Percentiles rank a stretch among this genome's conserved stretches.
Conservation (phyloP, 163 green algal genomes). For the Prototheca cutis region DNA sequence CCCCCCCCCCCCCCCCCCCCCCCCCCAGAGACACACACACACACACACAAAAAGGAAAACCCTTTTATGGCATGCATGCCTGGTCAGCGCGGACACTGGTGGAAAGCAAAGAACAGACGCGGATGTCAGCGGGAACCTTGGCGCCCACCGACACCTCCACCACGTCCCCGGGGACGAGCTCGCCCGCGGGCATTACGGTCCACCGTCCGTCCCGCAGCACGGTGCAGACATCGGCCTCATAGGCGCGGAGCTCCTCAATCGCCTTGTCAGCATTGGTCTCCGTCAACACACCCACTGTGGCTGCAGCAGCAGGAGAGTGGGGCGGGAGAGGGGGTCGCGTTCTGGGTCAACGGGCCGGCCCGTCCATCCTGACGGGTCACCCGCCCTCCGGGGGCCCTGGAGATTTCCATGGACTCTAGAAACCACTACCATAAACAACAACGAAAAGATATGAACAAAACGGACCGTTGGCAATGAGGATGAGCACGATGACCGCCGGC, state of each 20-base stretch:
- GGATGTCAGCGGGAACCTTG: slow-evolving; percentile 81
- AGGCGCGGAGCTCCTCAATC: slow-evolving; percentile 91
- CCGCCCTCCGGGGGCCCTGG: neutral
- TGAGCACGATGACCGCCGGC: slow-evolving; percentile 90
- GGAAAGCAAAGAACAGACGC: slow-evolving; percentile 65
- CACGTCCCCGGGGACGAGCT: slow-evolving; percentile 94
- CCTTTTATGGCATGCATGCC: too few species aligned
- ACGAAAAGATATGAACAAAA: too few species aligned
- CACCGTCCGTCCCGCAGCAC: slow-evolving; percentile 49
- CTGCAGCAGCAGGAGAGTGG: slow-evolving; percentile 1
- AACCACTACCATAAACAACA: slow-evolving; percentile 58
- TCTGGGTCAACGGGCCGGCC: too few species aligned
- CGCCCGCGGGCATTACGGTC: slow-evolving; percentile 55
- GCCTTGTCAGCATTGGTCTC: slow-evolving; percentile 93
- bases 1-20: too few species aligned
- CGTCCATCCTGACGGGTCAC: too few species aligned
- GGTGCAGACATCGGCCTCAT: slow-evolving; percentile 77
- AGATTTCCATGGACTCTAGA: neutral
- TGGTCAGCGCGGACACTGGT: slow-evolving; percentile 84
- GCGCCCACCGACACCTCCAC: slow-evolving; percentile 81
- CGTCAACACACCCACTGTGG: slow-evolving; percentile 28
- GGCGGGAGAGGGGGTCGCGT: neutral
- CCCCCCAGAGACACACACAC: too few species aligned
- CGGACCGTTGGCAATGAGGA: slow-evolving; percentile 80
- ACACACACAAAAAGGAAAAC: too few species aligned